Evolutionary conservation across 208 protist species (phyloP).

Genomic region (Entamoeba histolytica): DNA sequence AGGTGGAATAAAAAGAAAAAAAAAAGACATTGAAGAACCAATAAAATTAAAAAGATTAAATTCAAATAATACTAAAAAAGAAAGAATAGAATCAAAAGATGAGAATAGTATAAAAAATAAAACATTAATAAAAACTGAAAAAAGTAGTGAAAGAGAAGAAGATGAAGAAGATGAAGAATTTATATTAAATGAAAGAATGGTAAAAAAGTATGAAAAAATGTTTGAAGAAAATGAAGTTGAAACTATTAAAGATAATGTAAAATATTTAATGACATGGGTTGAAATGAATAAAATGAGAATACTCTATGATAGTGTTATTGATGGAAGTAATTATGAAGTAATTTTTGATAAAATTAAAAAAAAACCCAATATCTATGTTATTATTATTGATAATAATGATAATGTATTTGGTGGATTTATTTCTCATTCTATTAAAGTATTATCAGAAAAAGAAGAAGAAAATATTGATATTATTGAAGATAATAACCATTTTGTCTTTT

Average conservation of each 20-base stretch:
- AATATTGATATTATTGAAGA: not conserved
- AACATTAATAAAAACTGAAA: too few species aligned
- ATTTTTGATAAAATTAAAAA: not conserved
- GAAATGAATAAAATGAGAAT: not conserved
- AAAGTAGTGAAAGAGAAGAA: too few species aligned
- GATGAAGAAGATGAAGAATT: too few species aligned
- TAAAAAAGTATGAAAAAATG: too few species aligned
- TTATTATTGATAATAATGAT: not conserved
- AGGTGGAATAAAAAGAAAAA: not conserved
- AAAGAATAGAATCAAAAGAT: not conserved
- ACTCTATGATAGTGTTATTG: not conserved
- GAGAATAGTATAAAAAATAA: too few species aligned
- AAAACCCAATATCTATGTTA: not conserved
- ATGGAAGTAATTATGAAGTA: not conserved
- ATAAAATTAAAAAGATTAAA: not conserved
- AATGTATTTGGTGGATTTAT: not conserved
- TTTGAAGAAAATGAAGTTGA: too few species aligned
- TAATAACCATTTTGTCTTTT: not conserved
- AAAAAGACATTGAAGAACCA: not conserved
- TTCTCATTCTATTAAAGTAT: not conserved
- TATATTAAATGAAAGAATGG: too few species aligned
- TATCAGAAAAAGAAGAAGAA: not conserved
- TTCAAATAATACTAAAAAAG: not conserved
- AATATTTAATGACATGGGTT: not conserved
- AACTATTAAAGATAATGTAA: too few species aligned